Base-by-base conservation (phyloP, 768 basidiomycete genomes). In the Auricularia cornea region DNA sequence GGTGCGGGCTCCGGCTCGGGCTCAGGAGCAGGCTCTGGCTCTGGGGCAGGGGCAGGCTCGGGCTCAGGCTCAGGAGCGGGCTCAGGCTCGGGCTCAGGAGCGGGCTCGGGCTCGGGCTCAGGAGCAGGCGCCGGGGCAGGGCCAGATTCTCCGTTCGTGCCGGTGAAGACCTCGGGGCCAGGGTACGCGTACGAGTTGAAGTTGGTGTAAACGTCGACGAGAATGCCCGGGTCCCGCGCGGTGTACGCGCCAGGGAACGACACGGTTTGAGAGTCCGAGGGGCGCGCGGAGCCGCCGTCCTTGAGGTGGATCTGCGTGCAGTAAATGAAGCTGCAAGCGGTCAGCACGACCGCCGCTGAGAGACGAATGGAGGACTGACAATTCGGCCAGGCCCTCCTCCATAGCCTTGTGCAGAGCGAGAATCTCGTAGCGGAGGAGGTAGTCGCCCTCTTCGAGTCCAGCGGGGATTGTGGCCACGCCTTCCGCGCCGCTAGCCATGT, bases 221-320 rank as follows among this genome's bases (percentile, higher is more conserved):
- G 76, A 66, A 83, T 79, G 23, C 80, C 80, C 28, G 80, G 80
- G 69, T 81, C 79, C 35, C 10, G 32, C 62, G 20, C 72, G 26
- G 69, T 70, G 70, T 82, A 81, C 10, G 79, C 77, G 26, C 81
- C 81, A 3, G 80, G 80, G 75, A 83, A 77, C 67, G 72, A 77
- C 51, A 80, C 80, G 54, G 26, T 16, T 26, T 29, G 12, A 5
- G 26, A 6, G 20, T 79, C 78, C 26, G 78, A 70, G 2, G 81
- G 80, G 12, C 68, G 71, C 10, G 77, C 69, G 64, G 68, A 76
- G 59, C 80, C 80, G 12, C 79, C 78, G 33, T 80, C 79, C 6
- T 78, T 79, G 60, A 83, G 76, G 44, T 74, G 73, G 63, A 82
- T 71, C 67, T 82, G 81, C 67, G 72, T 77, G 72, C 81, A 83